Evolutionary conservation across 192 early-diverging fungal genomes (phyloP).

Genomic region (Mortierella antarctica): DNA sequence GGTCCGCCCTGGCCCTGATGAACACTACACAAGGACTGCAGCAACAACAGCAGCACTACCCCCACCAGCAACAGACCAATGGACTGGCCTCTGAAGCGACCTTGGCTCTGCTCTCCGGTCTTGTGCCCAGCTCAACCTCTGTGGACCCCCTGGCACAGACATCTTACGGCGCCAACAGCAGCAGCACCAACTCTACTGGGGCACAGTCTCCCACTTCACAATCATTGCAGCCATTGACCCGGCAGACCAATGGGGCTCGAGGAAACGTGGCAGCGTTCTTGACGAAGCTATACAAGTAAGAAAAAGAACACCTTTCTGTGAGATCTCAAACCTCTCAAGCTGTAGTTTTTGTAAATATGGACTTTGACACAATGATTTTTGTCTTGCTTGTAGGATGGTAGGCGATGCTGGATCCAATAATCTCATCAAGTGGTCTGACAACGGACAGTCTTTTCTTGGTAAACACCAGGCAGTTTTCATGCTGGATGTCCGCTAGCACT

Average conservation of each 20-base stretch:
- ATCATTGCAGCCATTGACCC: conserved; percentile 28
- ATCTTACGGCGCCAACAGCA: neutral
- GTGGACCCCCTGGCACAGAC: neutral
- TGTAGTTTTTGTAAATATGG: neutral
- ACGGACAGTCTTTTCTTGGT: conserved; percentile 88
- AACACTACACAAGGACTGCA: conserved; percentile 16
- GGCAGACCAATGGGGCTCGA: conserved; percentile 17
- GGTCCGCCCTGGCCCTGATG: conserved; percentile 15
- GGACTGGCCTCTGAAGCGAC: conserved; percentile 14
- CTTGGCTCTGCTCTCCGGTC: conserved; percentile 15
- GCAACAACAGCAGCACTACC: conserved; percentile 18
- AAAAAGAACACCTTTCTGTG: neutral
- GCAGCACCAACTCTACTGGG: neutral
- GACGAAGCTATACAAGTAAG: conserved; percentile 47
- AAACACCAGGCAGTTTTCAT: neutral
- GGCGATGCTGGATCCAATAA: conserved; percentile 80
- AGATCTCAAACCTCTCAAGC: neutral
- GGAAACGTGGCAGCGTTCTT: conserved; percentile 35
- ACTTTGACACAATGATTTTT: neutral
- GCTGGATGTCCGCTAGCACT: neutral
- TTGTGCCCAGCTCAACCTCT: neutral
- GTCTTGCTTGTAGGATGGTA: conserved; percentile 79
- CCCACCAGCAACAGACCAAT: conserved; percentile 4
- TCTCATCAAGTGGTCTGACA: conserved; percentile 89
- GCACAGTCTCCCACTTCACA: conserved; percentile 6